Evolutionary conservation across 73 alveolate species (phyloP).

Genomic region (Symbiodinium natans): DNA sequence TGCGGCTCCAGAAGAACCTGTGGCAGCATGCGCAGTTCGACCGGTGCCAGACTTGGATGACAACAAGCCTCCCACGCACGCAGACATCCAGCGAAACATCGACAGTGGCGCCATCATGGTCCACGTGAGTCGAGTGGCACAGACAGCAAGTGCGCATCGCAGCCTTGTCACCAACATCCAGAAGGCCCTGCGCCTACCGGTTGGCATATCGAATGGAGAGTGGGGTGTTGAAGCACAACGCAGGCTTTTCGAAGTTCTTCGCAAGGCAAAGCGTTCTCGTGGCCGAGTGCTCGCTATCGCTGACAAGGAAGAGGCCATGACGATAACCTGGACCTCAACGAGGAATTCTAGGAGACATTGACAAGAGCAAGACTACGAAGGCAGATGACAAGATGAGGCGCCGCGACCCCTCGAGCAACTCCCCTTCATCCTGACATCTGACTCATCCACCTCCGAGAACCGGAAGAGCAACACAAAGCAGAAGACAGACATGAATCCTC

Average conservation of each 20-base stretch:
- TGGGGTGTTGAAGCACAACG: neutral
- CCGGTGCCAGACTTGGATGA: neutral
- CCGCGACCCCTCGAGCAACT: no score
- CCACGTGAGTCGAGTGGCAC: no score
- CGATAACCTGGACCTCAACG: no score
- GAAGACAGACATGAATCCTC: neutral
- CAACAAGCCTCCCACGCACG: neutral
- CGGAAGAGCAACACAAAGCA: neutral
- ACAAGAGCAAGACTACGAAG: no score
- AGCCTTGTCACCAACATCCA: neutral
- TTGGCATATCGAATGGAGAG: neutral
- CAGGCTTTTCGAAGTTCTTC: neutral
- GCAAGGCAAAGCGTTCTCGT: neutral
- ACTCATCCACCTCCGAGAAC: neutral
- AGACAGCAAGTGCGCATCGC: neutral
- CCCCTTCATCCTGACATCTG: neutral
- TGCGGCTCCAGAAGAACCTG: neutral
- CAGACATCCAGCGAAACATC: neutral
- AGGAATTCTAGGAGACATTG: no score
- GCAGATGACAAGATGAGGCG: no score
- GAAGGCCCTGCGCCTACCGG: neutral
- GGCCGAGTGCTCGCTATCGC: no score
- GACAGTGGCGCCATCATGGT: neutral
- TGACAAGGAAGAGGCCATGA: no score
- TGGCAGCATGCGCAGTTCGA: neutral